Conservation (phyloP, 805 yeast genomes). For the Wickerhamiella domercqiae region DNA sequence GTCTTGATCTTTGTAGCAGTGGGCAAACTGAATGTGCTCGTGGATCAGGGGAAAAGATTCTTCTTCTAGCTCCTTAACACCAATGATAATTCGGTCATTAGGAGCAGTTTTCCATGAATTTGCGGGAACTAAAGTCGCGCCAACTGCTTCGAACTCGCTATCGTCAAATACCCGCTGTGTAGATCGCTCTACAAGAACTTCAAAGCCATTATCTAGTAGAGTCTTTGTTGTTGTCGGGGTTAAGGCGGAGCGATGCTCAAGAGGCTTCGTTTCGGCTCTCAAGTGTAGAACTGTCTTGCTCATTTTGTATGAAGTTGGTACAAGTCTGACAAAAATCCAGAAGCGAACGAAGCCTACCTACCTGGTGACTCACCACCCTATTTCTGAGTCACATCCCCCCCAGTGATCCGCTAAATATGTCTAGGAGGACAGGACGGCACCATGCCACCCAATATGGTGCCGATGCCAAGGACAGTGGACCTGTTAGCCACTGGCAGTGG, state of each 20-base stretch:
- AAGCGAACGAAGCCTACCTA: not conserved
- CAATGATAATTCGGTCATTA: constrained; percentile 72
- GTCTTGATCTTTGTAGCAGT: constrained; percentile 92
- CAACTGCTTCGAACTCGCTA: constrained; percentile 60
- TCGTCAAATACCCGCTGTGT: constrained; percentile 65
- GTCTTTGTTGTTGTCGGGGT: constrained; percentile 84
- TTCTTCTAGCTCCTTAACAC: constrained; percentile 92
- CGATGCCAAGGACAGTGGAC: constrained; percentile 12
- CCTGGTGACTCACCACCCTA: constrained; percentile 1
- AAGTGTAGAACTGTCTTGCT: constrained; percentile 44
- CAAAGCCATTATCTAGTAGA: constrained; percentile 59
- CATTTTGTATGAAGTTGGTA: not conserved
- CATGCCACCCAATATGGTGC: constrained; percentile 18
- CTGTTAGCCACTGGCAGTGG: constrained; percentile 14
- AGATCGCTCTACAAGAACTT: constrained; percentile 76
- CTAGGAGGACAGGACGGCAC: constrained; percentile 14
- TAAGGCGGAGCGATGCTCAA: constrained; percentile 93
- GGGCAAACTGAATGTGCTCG: constrained; percentile 97
- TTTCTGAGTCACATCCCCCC: no score
- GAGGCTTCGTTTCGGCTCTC: constrained; percentile 93
- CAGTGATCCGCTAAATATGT: no score
- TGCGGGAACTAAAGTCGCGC: constrained; percentile 78
- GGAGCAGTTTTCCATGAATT: constrained; percentile 94
- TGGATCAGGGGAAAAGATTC: constrained; percentile 84
- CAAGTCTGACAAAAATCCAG: not conserved